Conservation (phyloP, 495 filamentous ascomycete species). For the Aspergillus baeticus region DNA sequence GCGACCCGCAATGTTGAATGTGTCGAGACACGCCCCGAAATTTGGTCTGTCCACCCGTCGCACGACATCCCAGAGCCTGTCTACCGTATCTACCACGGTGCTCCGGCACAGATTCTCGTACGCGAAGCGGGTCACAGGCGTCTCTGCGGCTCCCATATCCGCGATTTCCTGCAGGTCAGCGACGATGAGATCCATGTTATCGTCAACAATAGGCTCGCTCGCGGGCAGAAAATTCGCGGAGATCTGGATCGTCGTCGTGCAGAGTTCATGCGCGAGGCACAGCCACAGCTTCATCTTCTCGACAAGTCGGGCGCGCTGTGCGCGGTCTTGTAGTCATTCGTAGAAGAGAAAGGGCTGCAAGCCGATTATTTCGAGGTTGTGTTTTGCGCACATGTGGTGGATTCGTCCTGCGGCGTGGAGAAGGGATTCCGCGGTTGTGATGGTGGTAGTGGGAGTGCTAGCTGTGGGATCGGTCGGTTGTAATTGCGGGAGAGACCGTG, state of each 20-base stretch:
- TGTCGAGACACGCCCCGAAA: slow-evolving; percentile 73
- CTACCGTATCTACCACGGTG: slow-evolving; percentile 64
- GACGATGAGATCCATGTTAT: neutral
- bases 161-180: slow-evolving; percentile 33
- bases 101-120: slow-evolving; percentile 71
- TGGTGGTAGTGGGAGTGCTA: slow-evolving; percentile 46
- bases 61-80: slow-evolving; percentile 63
- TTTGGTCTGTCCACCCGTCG: slow-evolving; percentile 61
- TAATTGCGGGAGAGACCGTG: slow-evolving; percentile 22
- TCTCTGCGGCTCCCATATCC: slow-evolving; percentile 53
- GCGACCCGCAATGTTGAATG: slow-evolving; percentile 70
- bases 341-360: slow-evolving; percentile 74
- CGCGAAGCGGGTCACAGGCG: slow-evolving; percentile 59
- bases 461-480: too few relatives aligned
- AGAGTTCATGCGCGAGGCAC: neutral
- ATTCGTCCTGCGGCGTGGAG: slow-evolving; percentile 33
- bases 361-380: slow-evolving; percentile 40
- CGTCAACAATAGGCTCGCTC: neutral
- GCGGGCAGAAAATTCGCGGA: neutral
- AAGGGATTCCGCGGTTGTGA: neutral
- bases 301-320: slow-evolving; percentile 51
- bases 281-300: slow-evolving; percentile 3
- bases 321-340: slow-evolving; percentile 62
- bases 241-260: neutral
- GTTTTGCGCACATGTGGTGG: slow-evolving; percentile 16